Evolutionary conservation across 495 filamentous ascomycete genomes (phyloP), one percentile per base, ranked within the genome.

Genomic region (Podospora bellae-mahoneyi): DNA sequence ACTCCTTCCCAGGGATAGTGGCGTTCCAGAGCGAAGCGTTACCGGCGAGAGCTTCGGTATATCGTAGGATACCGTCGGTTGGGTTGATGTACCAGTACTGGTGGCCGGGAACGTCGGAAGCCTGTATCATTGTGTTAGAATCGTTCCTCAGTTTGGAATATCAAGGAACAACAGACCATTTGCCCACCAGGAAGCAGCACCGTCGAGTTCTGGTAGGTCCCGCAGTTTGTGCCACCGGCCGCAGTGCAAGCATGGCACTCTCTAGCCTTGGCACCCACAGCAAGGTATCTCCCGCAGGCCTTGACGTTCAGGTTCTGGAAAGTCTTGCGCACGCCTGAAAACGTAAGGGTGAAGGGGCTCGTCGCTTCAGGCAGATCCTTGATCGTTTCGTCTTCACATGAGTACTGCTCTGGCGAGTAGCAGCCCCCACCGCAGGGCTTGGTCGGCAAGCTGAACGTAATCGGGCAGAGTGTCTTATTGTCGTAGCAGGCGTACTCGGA

Each of bases 1-100:
- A 70, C n/a, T 70, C 63, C 64, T 66, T 18, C 15, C n/a, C 57
- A 6, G 64, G 59, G 20, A 63, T 53, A 1, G 68, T 69, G 16
- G 64, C n/a, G 13, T 66, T 66, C 68, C 58, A 66, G n/a, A 19
- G n/a, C 39, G 67, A 56, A 15, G 30, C 56, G 32, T 65, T 65
- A 7, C 4, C 4, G 19, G 63, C 23, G 2, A 62, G 30, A 20
- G 57, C 66, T 1, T 34, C 26, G n/a, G 65, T 71, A n/a, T 65
- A 71, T 28, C 7, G 9, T 27, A 71, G 23, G 10, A 34, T 10
- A 0, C 69, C 69, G 30, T 68, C 66, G 0, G 19, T n/a, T 1
- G 69, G 62, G 34, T 71, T 54, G 7, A 71, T 34, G 13, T 68
- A 71, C 69, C 69, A 71, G 10, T 63, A 71, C 15, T 71, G 69